phyloP scores from a whole-genome alignment of 495 filamentous ascomycete genomes.

The Physcia stellaris region DNA sequence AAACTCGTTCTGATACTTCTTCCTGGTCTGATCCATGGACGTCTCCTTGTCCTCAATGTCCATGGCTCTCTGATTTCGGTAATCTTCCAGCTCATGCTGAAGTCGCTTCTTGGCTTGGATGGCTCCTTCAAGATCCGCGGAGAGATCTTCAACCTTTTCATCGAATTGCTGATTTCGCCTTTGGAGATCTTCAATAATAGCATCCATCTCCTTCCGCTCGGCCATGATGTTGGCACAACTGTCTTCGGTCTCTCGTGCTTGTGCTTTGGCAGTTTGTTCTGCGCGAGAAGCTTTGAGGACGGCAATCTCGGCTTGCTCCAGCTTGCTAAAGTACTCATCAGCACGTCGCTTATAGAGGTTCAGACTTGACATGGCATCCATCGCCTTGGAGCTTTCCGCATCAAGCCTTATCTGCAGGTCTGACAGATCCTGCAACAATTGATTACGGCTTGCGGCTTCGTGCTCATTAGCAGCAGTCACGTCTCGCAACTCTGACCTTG shows the following conservation, averaged over 20 bases:
- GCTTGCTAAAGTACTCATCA: constrained; percentile 94
- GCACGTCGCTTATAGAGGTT: constrained; percentile 84
- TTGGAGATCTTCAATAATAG: constrained; percentile 78
- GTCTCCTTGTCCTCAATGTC: constrained; percentile 95
- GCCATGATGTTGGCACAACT: constrained; percentile 81
- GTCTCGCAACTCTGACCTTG: constrained; percentile 71
- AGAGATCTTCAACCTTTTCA: constrained; percentile 82
- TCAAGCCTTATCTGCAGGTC: constrained; percentile 92
- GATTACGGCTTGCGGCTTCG: constrained; percentile 66
- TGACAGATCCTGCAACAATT: constrained; percentile 82
- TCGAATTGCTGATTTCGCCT: constrained; percentile 78
- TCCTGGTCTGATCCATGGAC: constrained; percentile 90
- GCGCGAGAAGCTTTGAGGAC: constrained; percentile 85
- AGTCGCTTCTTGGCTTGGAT: constrained; percentile 86
- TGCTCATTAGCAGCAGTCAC: constrained; percentile 64
- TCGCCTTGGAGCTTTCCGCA: constrained; percentile 69
- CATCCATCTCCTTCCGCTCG: constrained; percentile 82
- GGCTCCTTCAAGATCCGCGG: constrained; percentile 74
- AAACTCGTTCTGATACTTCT: constrained; percentile 94
- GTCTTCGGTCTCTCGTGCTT: constrained; percentile 81
- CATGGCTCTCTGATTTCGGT: constrained; percentile 84
- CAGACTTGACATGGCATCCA: constrained; percentile 71
- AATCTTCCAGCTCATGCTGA: constrained; percentile 96
- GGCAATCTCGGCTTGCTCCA: constrained; percentile 92
- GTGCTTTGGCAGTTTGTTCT: constrained; percentile 84